These are phyloP conservation scores for Auriscalpium vulgare DNA, from an alignment of 768 basidiomycete species.

Conservation along the genomic window DNA sequence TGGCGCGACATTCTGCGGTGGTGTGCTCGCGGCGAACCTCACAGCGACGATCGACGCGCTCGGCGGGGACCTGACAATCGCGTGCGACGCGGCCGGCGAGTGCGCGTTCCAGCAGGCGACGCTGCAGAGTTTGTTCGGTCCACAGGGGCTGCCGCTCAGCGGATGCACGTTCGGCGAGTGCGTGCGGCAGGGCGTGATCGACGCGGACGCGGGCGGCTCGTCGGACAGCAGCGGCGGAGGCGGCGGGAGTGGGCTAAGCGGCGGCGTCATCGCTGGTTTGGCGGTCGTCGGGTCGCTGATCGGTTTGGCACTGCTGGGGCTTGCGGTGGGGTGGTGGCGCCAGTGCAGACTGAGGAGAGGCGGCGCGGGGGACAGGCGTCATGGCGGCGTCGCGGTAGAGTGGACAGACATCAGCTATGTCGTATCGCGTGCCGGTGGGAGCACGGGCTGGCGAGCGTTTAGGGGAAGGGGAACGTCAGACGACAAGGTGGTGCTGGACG, in stretches of 20 bases:
- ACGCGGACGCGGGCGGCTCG: constrained; percentile 33
- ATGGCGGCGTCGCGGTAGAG: constrained; percentile 44
- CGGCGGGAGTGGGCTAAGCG: constrained; percentile 43
- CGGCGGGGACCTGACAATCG: constrained; percentile 55
- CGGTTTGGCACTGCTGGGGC: constrained; percentile 44
- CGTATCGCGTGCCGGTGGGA: constrained; percentile 29
- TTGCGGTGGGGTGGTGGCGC: constrained; percentile 52
- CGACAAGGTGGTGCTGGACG: constrained; percentile 63
- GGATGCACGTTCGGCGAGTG: constrained; percentile 87
- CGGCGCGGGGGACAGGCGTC: constrained; percentile 22
- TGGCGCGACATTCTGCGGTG: constrained; percentile 73
- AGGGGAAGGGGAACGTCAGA: constrained; percentile 13
- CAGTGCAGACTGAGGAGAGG: constrained; percentile 56
- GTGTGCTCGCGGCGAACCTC: constrained; percentile 35
- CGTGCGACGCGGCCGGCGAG: constrained; percentile 46
- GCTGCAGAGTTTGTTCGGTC: constrained; percentile 66
- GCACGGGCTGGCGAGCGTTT: neutral
- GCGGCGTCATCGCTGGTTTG: constrained; percentile 87
- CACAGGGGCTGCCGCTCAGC: constrained; percentile 58
- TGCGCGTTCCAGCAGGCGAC: constrained; percentile 74
- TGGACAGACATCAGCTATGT: constrained; percentile 68
- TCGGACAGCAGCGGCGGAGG: constrained; percentile 15
- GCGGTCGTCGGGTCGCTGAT: constrained; percentile 73
- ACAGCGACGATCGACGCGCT: constrained; percentile 59
- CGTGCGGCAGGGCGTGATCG: constrained; percentile 72